Percentiles rank a stretch among this genome's conserved stretches.
Conservation (phyloP, 352 stramenopile species). For the Pythium pyrilobum region DNA sequence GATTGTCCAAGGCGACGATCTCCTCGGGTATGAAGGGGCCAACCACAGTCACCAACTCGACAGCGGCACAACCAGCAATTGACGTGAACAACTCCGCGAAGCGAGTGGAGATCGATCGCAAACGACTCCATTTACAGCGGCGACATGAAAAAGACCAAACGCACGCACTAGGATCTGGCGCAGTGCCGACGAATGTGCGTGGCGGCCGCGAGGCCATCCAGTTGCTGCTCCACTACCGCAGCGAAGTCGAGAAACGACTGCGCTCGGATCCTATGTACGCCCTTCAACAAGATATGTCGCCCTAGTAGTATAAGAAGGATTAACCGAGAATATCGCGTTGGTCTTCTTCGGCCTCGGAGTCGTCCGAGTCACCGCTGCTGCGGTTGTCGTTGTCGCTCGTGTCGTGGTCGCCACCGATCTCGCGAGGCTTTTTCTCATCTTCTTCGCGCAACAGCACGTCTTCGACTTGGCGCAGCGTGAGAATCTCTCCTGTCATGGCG, state of each 20-base stretch:
- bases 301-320: not conserved
- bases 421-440: slow-evolving; percentile 28
- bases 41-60: not conserved
- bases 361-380: slow-evolving; percentile 24
- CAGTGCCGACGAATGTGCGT: slow-evolving; percentile 21
- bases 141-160: not conserved
- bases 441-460: slow-evolving; percentile 41
- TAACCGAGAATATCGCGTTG: slow-evolving; percentile 36
- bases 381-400: slow-evolving; percentile 9
- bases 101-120: slow-evolving; percentile 14
- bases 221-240: slow-evolving; percentile 52
- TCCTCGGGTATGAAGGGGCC: slow-evolving; percentile 43
- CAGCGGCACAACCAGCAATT: not conserved
- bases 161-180: not conserved
- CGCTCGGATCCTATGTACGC: slow-evolving; percentile 24
- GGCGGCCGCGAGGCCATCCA: slow-evolving; percentile 45
- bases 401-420: slow-evolving; percentile 3
- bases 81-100: too few species aligned
- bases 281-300: slow-evolving; percentile 7
- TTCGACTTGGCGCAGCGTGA: slow-evolving; percentile 37
- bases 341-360: slow-evolving; percentile 19
- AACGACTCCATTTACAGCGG: slow-evolving; percentile 12
- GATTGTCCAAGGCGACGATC: slow-evolving; percentile 48
- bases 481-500: slow-evolving; percentile 30
- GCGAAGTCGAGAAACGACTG: slow-evolving; percentile 56